A percentile compares a stretch with the other conserved stretches of the same genome.
Conservation (phyloP, 2,329 filamentous ascomycete genomes). For the Leptographium galeiforme region DNA sequence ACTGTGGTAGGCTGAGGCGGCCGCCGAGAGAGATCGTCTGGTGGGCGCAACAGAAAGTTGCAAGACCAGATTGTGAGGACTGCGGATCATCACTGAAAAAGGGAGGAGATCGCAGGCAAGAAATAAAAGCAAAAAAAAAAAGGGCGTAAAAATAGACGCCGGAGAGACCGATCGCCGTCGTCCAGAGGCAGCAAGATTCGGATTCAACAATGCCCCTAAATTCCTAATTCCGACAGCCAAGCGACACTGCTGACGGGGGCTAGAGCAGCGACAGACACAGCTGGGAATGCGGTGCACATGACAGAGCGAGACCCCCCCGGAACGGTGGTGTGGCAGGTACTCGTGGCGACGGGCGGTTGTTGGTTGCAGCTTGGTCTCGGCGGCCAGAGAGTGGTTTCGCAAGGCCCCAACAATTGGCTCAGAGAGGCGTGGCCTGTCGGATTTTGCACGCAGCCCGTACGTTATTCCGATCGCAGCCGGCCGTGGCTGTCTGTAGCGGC, state of each 20-base stretch:
- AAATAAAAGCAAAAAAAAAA: background rate
- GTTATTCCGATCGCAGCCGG: background rate
- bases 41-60: constrained; percentile 13
- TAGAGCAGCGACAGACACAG: background rate
- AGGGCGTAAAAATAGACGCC: background rate
- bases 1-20: constrained; percentile 6
- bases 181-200: background rate
- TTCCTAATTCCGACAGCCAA: background rate
- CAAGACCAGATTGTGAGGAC: constrained; percentile 9
- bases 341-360: background rate
- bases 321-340: background rate
- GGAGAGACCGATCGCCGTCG: background rate
- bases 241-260: background rate
- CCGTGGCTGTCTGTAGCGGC: background rate
- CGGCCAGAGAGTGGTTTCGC: too few species aligned
- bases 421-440: background rate
- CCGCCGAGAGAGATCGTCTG: constrained; percentile 10
- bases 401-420: background rate
- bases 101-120: background rate
- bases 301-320: background rate
- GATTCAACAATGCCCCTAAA: background rate
- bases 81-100: constrained; percentile 10
- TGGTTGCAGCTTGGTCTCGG: background rate
- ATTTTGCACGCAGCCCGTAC: background rate
- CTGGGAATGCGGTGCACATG: background rate